Evolutionary conservation across 805 yeast genomes (phyloP).

Genomic region (Ogataea ganodermae): DNA sequence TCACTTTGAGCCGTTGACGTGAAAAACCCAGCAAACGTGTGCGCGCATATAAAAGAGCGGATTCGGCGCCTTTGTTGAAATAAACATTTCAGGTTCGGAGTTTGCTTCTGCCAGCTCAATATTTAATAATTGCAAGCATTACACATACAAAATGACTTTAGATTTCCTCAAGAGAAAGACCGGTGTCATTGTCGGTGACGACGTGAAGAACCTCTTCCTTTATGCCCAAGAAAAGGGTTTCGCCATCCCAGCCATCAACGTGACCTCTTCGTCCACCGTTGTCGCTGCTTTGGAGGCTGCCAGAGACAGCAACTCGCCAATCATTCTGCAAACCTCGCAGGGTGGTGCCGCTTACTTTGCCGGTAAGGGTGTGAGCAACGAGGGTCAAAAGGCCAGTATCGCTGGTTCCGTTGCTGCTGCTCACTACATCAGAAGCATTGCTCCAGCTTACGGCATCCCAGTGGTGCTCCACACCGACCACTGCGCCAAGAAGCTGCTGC

Average conservation of each 20-base stretch:
- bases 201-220: conserved; percentile 81
- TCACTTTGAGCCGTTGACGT: conserved; percentile 10
- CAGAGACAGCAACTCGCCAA: conserved; percentile 91
- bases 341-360: conserved; percentile 99
- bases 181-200: conserved; percentile 99
- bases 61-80: not conserved
- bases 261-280: conserved; percentile 95
- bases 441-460: conserved; percentile 96
- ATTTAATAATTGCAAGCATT: conserved; percentile 5
- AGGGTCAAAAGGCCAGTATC: conserved; percentile 91
- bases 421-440: conserved; percentile 94
- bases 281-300: conserved; percentile 98
- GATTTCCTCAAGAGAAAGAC: conserved; percentile 85
- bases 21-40: conserved; percentile 4
- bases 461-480: conserved; percentile 97
- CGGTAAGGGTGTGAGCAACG: conserved; percentile 97
- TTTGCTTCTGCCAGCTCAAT: not conserved
- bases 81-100: not conserved
- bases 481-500: conserved; percentile 96
- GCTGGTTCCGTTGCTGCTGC: conserved; percentile 97
- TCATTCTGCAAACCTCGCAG: conserved; percentile 93
- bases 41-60: not conserved
- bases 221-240: conserved; percentile 92
- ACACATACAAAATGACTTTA: conserved; percentile 32
- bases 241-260: conserved; percentile 98